Evolutionary conservation across 225 moss, liverwort and hornwort genomes (phyloP).

Genomic region (Marchantia paleacea): DNA sequence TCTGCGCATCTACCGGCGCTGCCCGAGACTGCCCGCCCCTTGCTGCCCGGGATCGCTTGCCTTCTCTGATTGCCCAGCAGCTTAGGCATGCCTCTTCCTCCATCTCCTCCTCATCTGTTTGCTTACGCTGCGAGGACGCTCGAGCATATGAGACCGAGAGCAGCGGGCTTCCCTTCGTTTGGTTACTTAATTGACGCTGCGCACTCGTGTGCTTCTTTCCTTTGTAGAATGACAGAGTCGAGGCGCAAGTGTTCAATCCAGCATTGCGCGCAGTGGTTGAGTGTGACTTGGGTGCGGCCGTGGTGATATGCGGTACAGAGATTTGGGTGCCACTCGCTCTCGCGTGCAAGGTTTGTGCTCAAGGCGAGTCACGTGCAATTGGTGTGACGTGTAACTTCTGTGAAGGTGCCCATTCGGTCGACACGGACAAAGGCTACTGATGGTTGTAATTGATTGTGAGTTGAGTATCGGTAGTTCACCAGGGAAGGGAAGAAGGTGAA

Average conservation of each 20-base stretch:
- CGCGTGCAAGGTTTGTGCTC: background rate
- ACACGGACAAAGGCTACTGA: background rate
- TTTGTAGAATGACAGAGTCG: background rate
- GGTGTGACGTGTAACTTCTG: background rate
- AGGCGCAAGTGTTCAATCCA: background rate
- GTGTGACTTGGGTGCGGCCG: background rate
- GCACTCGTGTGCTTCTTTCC: background rate
- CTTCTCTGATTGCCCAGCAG: background rate
- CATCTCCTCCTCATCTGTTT: conserved; percentile 1
- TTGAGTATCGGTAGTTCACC: background rate
- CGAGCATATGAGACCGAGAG: conserved; percentile 2
- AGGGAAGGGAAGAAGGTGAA: background rate
- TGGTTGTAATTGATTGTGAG: background rate
- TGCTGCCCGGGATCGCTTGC: background rate
- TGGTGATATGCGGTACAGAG: background rate
- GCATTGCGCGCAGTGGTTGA: background rate
- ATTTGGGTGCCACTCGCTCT: background rate
- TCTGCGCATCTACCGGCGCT: background rate
- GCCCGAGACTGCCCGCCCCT: conserved; percentile 5
- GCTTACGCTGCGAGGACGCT: background rate
- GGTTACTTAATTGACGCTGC: background rate
- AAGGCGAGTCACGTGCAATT: background rate
- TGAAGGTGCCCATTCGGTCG: background rate
- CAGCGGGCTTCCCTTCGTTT: conserved; percentile 5
- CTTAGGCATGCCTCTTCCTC: background rate